Evolutionary conservation across 257 asterid species (phyloP), one percentile per base, ranked within the genome.

Genomic region (Gentiana dahurica): DNA sequence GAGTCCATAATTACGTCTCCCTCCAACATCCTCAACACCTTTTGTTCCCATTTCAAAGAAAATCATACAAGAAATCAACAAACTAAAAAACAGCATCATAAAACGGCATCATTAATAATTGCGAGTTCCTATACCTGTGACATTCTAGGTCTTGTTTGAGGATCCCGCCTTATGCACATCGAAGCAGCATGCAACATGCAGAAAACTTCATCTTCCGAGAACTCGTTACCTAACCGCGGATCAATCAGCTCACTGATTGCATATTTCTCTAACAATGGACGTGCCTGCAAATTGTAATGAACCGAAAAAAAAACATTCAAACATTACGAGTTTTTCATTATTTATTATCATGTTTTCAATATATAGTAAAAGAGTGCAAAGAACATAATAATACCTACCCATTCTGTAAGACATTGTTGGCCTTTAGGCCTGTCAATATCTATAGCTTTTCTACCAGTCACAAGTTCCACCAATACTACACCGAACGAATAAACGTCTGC

Each of bases 401-500:
- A 92, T 80, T 86, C 99, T 0, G 97, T 75, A 49, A 92, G 95
- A 77, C 95, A 92, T 61, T 92, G 97, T 66, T 92, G 95, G 64
- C 99, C 99, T 64, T 88, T 88, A 15, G 97, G 99, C 81, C 88
- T 71, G 71, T 78, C 81, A 45, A 88, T 76, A 71, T 92, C 99
- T 57, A 92, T 94, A 8, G 97, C 97, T 71, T 88, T 85, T 50
- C 95, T 86, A 8, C 97, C 99, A 0, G 97, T 92, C 5, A 88
- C 88, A 24, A 92, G 94, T 82, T 92, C 97, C 54, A 88, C 91
- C 48, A 92, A 61, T 34, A 92, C 99, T 60, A 92, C 99, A 5
- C 99, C 99, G 63, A 92, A 88, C 3, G 99, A 88, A 78, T 88
- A 92, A 36, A 81, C 95, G 32, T 92, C 99, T 3, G 99, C 95